A percentile compares a stretch with the other conserved stretches of the same genome.
Conservation (phyloP, 192 early-diverging fungal species). For the Backusella luteola region DNA sequence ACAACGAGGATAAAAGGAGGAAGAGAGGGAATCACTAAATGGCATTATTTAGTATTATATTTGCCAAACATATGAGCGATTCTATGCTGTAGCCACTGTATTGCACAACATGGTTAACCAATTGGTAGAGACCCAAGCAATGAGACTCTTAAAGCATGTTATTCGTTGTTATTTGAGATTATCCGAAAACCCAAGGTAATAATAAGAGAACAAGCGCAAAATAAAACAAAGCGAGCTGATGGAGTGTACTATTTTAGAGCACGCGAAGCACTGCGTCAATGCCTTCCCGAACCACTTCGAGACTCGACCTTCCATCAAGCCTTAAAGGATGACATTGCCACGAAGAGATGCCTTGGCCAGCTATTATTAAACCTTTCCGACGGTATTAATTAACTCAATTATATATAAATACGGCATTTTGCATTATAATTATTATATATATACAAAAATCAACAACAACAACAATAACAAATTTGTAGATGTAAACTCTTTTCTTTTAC, state of each 20-base stretch:
- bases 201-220: not conserved
- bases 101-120: constrained; percentile 92
- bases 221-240: not conserved
- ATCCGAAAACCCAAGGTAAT: constrained; percentile 81
- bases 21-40: not conserved
- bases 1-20: constrained; percentile 32
- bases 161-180: constrained; percentile 90
- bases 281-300: constrained; percentile 83
- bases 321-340: constrained; percentile 87
- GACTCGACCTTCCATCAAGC: constrained; percentile 84
- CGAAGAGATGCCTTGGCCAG: constrained; percentile 80
- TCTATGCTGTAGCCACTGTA: constrained; percentile 94
- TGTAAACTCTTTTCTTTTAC: not conserved
- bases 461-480: not conserved
- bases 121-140: constrained; percentile 80
- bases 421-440: not conserved
- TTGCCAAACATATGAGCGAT: constrained; percentile 88
- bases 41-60: constrained; percentile 57
- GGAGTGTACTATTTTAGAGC: constrained; percentile 48
- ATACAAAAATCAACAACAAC: not conserved
- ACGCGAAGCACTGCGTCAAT: constrained; percentile 87
- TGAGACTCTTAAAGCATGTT: constrained; percentile 91
- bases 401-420: not conserved
- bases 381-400: constrained; percentile 14
- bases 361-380: constrained; percentile 60